Evolutionary conservation across 805 yeast genomes (phyloP).

Genomic region (Jamesozyma rosinii): DNA sequence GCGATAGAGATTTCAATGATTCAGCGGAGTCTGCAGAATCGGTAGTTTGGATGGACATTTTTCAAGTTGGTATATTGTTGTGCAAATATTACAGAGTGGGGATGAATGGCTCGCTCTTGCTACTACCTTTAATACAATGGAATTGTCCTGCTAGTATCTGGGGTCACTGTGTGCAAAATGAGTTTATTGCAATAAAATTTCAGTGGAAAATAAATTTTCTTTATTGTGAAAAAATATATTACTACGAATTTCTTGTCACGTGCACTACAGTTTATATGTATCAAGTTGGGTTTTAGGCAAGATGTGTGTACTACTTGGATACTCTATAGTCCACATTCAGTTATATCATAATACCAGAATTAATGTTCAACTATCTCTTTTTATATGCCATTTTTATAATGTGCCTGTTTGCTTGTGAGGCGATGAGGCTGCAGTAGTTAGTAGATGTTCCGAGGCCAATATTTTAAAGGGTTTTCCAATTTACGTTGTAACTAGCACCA

Average conservation of each 20-base stretch:
- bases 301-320: background rate
- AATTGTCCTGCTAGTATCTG: background rate
- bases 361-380: too few species aligned
- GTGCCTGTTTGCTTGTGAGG: too few species aligned
- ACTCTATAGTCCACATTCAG: too few species aligned
- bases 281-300: background rate
- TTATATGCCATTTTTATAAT: too few species aligned
- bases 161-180: background rate
- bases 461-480: too few species aligned
- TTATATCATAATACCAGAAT: too few species aligned
- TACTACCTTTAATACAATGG: background rate
- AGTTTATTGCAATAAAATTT: background rate
- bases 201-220: background rate
- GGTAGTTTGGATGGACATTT: constrained; percentile 36
- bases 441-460: too few species aligned
- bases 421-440: too few species aligned
- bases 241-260: background rate
- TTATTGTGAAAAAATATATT: background rate
- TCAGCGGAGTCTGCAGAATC: constrained; percentile 33
- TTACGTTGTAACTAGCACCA: too few species aligned
- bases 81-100: background rate
- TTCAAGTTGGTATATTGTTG: background rate
- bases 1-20: constrained; percentile 54
- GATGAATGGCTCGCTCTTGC: background rate
- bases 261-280: too few species aligned